Evolutionary conservation across 2,329 filamentous ascomycete genomes (phyloP), one percentile per base, ranked within the genome.

Genomic region (Trichoderma aggressivum): DNA sequence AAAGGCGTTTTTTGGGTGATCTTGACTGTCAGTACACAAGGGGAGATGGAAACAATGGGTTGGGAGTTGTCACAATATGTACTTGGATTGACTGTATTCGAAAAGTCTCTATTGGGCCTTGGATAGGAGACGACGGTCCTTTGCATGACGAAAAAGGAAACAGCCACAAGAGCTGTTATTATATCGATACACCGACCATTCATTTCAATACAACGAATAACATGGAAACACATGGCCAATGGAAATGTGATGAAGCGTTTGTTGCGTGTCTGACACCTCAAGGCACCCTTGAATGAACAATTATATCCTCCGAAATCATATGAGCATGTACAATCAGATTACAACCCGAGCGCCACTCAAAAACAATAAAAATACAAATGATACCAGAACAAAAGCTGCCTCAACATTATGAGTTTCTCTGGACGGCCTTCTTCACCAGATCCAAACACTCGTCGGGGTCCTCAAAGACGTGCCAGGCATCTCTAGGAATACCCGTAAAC

Each of bases 401-500:
- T 7, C 8, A n/a, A 43, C 26, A 32, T 58, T 32, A 67, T 11
- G 62, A 70, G 3, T 71, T 50, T 59, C 65, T 73, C 18, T 72
- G 72, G 24, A 80, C 63, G 7, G 76, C 72, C 47, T 77, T 75
- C 61, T 75, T 74, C 12, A 82, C 76, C 71, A 81, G 77, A 47
- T 75, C 67, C 18, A 76, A 71, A 59, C 88, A 90, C 81, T 97
- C 93, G 50, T 85, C 82, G 0, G 95, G 90, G 32, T 93, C 87
- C 71, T 93, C 89, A 79, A 97, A 98, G 0, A 97, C 90, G 77
- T 90, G 88, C 94, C 95, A 98, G 0, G 90, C 80, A 30, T 86
- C 82, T 56, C 82, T 84, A 0, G 94, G 92, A 10, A 98, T 84
- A 53, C 86, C 90, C 74, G 90, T 84, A 79, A 98, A 98, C 0